Evolutionary conservation across 768 basidiomycete species (phyloP).

Genomic region (Hemileccinum rubropunctum): DNA sequence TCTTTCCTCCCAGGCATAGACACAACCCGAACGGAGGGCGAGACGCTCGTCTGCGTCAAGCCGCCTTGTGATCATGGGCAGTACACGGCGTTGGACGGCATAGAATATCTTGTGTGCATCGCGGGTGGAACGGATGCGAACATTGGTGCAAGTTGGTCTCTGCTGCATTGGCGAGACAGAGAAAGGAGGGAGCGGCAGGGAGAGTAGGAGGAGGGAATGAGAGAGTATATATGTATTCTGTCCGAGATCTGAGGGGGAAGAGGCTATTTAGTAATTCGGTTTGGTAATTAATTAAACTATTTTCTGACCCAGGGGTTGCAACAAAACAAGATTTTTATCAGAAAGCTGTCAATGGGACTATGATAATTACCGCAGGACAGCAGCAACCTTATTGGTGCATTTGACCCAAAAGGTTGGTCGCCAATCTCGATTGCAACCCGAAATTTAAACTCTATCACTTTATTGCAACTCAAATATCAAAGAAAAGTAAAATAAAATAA

Average conservation of each 20-base stretch:
- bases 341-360: slow-evolving; percentile 24
- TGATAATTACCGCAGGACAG: slow-evolving; percentile 26
- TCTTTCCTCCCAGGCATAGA: slow-evolving; percentile 72
- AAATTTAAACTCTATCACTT: slow-evolving; percentile 47
- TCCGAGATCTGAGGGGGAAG: slow-evolving; percentile 30
- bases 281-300: slow-evolving; percentile 39
- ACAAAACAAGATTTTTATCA: slow-evolving; percentile 23
- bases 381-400: slow-evolving; percentile 37
- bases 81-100: slow-evolving; percentile 57
- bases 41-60: slow-evolving; percentile 75
- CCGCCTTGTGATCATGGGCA: slow-evolving; percentile 73
- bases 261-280: slow-evolving; percentile 30
- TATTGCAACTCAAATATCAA: slow-evolving; percentile 47
- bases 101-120: slow-evolving; percentile 84
- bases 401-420: slow-evolving; percentile 40
- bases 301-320: slow-evolving; percentile 24
- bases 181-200: slow-evolving; percentile 11
- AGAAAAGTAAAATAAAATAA: not conserved
- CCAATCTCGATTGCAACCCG: slow-evolving; percentile 41
- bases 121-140: slow-evolving; percentile 71
- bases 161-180: slow-evolving; percentile 49
- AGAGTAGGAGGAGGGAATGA: slow-evolving; percentile 17
- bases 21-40: slow-evolving; percentile 43
- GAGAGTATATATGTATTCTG: slow-evolving; percentile 35
- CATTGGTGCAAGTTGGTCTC: slow-evolving; percentile 62